Percentiles rank a stretch among this genome's conserved stretches.
These are phyloP conservation scores for Leccinum variicolor DNA, from an alignment of 768 basidiomycete species.

Conservation along the genomic window DNA sequence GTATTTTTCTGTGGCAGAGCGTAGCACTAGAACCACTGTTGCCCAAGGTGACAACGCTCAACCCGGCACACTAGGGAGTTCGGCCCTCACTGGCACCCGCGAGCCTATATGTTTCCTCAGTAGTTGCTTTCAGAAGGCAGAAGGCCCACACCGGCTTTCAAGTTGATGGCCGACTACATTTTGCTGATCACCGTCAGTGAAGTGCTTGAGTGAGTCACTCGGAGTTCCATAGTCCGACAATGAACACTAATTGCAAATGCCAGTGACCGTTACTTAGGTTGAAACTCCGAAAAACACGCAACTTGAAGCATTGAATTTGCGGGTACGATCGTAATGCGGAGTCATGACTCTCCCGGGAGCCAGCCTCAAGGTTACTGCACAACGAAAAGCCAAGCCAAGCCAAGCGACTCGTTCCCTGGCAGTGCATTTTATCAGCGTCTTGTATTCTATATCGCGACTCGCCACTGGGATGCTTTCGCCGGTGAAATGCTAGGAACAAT, in stretches of 20 bases:
- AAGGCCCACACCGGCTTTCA: not conserved
- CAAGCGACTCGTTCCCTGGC: not conserved
- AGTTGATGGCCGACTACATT: not conserved
- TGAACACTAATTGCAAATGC: not conserved
- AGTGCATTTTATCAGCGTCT: not conserved
- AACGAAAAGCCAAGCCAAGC: not conserved
- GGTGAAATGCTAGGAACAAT: too few species aligned
- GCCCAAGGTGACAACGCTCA: not conserved
- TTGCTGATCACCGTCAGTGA: not conserved
- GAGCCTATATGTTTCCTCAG: not conserved
- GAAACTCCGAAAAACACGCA: not conserved
- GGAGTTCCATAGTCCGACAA: too few species aligned
- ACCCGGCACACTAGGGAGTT: not conserved
- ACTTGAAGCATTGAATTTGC: too few species aligned
- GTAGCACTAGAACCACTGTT: not conserved
- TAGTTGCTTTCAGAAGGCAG: not conserved
- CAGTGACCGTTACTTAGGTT: not conserved
- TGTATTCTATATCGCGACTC: too few species aligned
- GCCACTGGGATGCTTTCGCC: too few species aligned
- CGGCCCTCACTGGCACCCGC: not conserved
- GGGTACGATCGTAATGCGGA: too few species aligned
- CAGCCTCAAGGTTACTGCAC: not conserved
- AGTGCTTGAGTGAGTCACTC: too few species aligned
- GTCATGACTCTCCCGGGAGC: not conserved
- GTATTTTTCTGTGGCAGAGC: not conserved